These are phyloP conservation scores for Hyaloscypha bicolor DNA, from an alignment of 495 filamentous ascomycete species.

Conservation along the genomic window DNA sequence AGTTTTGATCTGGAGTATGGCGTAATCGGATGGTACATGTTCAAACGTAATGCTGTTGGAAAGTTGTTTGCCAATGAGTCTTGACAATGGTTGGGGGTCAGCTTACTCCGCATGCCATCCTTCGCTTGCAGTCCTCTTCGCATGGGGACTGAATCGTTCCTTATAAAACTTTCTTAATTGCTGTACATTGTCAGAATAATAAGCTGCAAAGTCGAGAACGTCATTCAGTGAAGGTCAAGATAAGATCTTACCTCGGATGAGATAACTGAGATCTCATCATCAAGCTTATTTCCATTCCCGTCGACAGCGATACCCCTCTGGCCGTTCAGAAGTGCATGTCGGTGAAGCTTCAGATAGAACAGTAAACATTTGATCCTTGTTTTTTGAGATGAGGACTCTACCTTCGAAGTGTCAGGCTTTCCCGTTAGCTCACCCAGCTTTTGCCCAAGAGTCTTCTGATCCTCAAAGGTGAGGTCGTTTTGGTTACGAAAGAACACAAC, in stretches of 20 bases:
- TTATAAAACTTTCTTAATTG: background rate
- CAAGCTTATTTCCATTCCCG: background rate
- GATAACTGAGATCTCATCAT: background rate
- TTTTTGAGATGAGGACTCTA: too few relatives aligned
- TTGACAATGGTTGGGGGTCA: too few relatives aligned
- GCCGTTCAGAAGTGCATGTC: too few relatives aligned
- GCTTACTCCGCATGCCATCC: background rate
- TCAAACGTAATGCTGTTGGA: background rate
- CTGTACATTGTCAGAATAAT: background rate
- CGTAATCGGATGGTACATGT: background rate
- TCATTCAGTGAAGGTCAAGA: too few relatives aligned
- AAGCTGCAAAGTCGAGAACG: too few relatives aligned
- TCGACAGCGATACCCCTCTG: too few relatives aligned
- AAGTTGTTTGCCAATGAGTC: too few relatives aligned
- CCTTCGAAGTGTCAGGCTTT: slow-evolving; percentile 58
- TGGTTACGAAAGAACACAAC: slow-evolving; percentile 82
- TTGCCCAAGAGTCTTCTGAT: slow-evolving; percentile 67
- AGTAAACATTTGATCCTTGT: too few relatives aligned
- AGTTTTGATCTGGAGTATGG: background rate
- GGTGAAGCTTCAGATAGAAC: too few relatives aligned
- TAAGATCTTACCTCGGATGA: too few relatives aligned
- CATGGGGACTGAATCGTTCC: background rate
- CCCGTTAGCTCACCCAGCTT: slow-evolving; percentile 66
- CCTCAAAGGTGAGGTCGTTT: slow-evolving; percentile 56
- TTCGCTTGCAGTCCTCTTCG: background rate